These are phyloP conservation scores for Gyrodon lividus DNA, from an alignment of 768 basidiomycete genomes.

Conservation along the genomic window DNA sequence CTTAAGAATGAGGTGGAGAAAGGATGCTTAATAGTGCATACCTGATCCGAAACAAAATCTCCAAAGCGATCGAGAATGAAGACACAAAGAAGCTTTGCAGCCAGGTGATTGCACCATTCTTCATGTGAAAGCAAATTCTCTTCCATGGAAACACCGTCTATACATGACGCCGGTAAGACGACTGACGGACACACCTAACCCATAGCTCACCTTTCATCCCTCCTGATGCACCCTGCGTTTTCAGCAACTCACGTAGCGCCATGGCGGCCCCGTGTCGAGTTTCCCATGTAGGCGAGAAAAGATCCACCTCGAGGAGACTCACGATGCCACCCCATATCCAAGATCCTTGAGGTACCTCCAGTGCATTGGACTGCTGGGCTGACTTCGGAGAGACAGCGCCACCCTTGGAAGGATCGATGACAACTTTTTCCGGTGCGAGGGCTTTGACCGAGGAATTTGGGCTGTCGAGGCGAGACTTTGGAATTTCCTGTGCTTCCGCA, in stretches of 20 bases:
- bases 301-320: conserved; percentile 74
- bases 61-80: conserved; percentile 97
- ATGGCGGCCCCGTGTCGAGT: conserved; percentile 91
- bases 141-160: conserved; percentile 49
- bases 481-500: conserved; percentile 51
- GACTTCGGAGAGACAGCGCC: conserved; percentile 80
- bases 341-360: conserved; percentile 68
- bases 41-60: conserved; percentile 94
- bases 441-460: conserved; percentile 45
- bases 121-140: conserved; percentile 73
- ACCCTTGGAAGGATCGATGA: conserved; percentile 80
- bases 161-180: conserved; percentile 3
- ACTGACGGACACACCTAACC: background rate
- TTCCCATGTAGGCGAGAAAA: conserved; percentile 90
- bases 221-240: conserved; percentile 75
- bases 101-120: conserved; percentile 87
- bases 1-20: conserved; percentile 1
- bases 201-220: conserved; percentile 68
- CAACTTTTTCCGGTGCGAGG: conserved; percentile 56
- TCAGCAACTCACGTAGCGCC: conserved; percentile 85
- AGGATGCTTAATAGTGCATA: conserved; percentile 18
- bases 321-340: conserved; percentile 90
- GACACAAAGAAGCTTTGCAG: conserved; percentile 81
- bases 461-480: conserved; percentile 57
- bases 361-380: conserved; percentile 71